phyloP scores from a whole-genome alignment of 2,329 filamentous ascomycete genomes.

The Ambrosiella cleistominuta region DNA sequence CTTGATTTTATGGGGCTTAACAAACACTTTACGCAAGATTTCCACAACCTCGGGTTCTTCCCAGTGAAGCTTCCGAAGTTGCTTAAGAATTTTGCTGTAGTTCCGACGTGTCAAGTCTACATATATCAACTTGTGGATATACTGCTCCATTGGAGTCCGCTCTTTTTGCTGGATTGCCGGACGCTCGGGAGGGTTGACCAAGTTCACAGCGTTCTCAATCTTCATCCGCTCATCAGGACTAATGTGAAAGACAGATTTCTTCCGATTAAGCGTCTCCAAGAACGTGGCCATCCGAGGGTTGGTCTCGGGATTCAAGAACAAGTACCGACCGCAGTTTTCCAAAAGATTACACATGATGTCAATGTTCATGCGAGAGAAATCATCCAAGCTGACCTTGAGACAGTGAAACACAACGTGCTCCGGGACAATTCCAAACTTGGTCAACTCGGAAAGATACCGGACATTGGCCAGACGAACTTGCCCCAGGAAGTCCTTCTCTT shows the following conservation, averaged over 20 bases:
- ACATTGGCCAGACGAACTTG: slow-evolving; percentile 89
- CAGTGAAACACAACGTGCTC: slow-evolving; percentile 99
- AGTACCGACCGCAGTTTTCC: slow-evolving; percentile 89
- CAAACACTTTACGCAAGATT: slow-evolving; percentile 77
- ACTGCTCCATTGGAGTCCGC: slow-evolving; percentile 79
- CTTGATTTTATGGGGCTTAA: slow-evolving; percentile 91
- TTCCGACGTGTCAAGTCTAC: slow-evolving; percentile 87
- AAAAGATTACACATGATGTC: slow-evolving; percentile 93
- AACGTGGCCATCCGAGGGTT: slow-evolving; percentile 87
- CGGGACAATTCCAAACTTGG: slow-evolving; percentile 93
- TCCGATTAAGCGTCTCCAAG: slow-evolving; percentile 82
- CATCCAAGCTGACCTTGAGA: slow-evolving; percentile 89
- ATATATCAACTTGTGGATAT: slow-evolving; percentile 83
- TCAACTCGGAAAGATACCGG: slow-evolving; percentile 91
- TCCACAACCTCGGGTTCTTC: slow-evolving; percentile 75
- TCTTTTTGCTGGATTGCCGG: slow-evolving; percentile 95
- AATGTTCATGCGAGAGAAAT: slow-evolving; percentile 97
- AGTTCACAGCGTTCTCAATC: slow-evolving; percentile 95
- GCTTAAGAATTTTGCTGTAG: slow-evolving; percentile 82
- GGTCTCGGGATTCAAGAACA: slow-evolving; percentile 83
- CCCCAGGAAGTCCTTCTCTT: slow-evolving; percentile 92
- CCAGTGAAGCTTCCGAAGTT: slow-evolving; percentile 92
- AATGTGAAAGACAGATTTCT: slow-evolving; percentile 89
- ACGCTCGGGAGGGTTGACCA: slow-evolving; percentile 86
- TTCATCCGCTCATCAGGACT: slow-evolving; percentile 95